Percentiles rank a stretch among this genome's conserved stretches.
Evolutionary conservation across 305 asterid genomes (phyloP).

Genomic region (Coffea humblotiana): DNA sequence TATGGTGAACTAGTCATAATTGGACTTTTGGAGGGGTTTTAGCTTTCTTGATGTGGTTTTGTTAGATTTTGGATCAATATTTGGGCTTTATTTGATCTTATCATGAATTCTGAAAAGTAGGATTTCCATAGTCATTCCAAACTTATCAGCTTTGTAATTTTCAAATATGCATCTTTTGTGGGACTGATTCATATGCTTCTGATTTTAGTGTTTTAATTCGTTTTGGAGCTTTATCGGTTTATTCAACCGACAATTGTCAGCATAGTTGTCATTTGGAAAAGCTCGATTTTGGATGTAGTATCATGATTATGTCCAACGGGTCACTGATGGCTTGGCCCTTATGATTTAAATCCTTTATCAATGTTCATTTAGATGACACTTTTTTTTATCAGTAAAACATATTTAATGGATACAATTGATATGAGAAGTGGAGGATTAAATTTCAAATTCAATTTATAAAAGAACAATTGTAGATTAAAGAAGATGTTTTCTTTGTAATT

Average conservation of each 20-base stretch:
- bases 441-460: conserved; percentile 3
- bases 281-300: background rate
- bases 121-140: conserved; percentile 8
- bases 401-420: background rate
- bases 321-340: background rate
- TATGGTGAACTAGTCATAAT: conserved; percentile 4
- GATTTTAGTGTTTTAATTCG: background rate
- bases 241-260: background rate
- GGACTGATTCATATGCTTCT: conserved; percentile 2
- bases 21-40: conserved; percentile 7
- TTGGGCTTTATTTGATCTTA: conserved; percentile 34
- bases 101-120: conserved; percentile 18
- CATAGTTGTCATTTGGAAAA: conserved; percentile 5
- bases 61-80: conserved; percentile 20
- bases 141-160: conserved; percentile 1
- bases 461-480: background rate
- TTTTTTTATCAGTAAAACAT: background rate
- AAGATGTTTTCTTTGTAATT: background rate
- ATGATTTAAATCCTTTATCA: background rate
- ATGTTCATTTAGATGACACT: background rate
- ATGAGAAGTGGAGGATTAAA: background rate
- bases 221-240: background rate
- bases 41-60: conserved; percentile 15
- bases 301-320: conserved; percentile 1
- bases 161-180: background rate